Base-by-base conservation (phyloP, 2,329 filamentous ascomycete genomes). In the Chaetomiaceae sp. region DNA sequence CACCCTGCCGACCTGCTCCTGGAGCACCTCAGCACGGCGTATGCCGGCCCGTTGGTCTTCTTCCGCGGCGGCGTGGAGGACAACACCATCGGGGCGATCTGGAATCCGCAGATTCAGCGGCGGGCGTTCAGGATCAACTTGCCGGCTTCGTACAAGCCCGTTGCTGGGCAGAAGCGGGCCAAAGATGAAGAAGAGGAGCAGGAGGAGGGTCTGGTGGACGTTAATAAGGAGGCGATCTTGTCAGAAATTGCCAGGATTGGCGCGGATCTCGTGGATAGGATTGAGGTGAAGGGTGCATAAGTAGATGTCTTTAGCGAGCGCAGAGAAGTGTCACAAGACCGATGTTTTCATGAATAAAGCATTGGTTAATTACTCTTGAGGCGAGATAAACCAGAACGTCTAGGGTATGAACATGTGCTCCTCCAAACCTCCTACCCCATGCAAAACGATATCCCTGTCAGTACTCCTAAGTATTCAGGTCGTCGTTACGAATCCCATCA, bases 1-100 rank as follows among this genome's bases (percentile, higher is more conserved):
- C 74, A 84, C n/a, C 80, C 86, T 0, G 72, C 83, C 1, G 69
- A 73, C 8, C 72, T 82, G 8, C 83, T 92, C 51, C 67, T 90
- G 14, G 68, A 73, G 14, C 87, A 93, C 61, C 71, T 97, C 12
- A 73, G 81, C 56, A 71, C 70, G 3, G 66, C 82, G 2, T 96
- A 90, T 64, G 77, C 78, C 3, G 78, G 83, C 31, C 79, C 81
- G 3, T 71, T 95, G 30, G 72, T 96, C 2, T 89, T 96, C 68
- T 96, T 97, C 73, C 78, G 83, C 56, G 85, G 89, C 27, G 74
- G 74, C 1, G 72, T 75, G 2, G 75, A 82, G 20, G 75, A 81
- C 50, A 64, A 62, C 17, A 65, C 81, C 7, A 74, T 86, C 13
- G 76, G 76, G 2, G 78, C 72, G 16, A 72, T 83, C 40, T 84